phyloP scores from a whole-genome alignment of 1,284 basidiomycete species.

The Microbotryum scabiosae region DNA sequence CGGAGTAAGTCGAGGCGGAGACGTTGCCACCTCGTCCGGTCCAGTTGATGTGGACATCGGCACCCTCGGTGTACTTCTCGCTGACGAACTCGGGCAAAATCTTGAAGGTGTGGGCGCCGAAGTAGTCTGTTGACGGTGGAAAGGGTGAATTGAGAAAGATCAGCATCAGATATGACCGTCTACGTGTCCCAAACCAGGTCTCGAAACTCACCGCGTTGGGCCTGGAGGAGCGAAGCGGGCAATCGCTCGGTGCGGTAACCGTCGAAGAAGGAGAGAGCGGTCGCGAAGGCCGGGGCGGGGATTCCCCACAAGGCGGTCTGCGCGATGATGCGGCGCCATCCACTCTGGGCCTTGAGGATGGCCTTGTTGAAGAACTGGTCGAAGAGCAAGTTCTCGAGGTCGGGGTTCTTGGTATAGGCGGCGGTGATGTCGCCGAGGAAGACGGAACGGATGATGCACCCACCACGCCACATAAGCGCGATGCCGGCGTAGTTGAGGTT shows the following conservation, averaged over 20 bases:
- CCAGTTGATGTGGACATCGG: constrained; percentile 67
- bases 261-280: constrained; percentile 94
- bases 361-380: constrained; percentile 97
- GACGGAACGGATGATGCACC: constrained; percentile 88
- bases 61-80: constrained; percentile 62
- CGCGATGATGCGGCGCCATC: constrained; percentile 95
- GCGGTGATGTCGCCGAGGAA: constrained; percentile 89
- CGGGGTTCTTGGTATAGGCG: constrained; percentile 78
- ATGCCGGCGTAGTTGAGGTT: constrained; percentile 92
- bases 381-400: constrained; percentile 89
- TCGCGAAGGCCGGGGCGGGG: constrained; percentile 90
- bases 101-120: constrained; percentile 90
- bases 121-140: constrained; percentile 57
- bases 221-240: constrained; percentile 86
- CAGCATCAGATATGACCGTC: neutral
- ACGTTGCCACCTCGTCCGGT: constrained; percentile 72
- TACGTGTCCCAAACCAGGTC: constrained; percentile 13
- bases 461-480: constrained; percentile 98
- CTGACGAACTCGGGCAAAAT: constrained; percentile 84
- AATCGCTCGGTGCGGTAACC: constrained; percentile 82
- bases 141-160: constrained; percentile 4
- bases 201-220: constrained; percentile 56
- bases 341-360: constrained; percentile 85
- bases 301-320: constrained; percentile 98
- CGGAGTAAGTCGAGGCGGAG: constrained; percentile 83